Base-by-base conservation (phyloP, 2,329 filamentous ascomycete genomes). In the Calycina marina region DNA sequence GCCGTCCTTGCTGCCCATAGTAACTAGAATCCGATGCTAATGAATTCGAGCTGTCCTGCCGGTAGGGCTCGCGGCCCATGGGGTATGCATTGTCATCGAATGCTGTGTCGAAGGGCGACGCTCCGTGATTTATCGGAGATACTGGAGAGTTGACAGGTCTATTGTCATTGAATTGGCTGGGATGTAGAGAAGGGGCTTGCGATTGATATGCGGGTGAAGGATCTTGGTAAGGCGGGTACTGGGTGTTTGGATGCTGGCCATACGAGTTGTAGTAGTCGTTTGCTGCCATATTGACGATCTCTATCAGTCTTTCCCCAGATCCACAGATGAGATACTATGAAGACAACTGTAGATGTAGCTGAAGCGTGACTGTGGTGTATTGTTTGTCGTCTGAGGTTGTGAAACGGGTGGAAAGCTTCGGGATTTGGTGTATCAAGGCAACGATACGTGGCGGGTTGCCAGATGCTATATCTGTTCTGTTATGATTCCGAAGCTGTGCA, bases 11-110 rank as follows among this genome's bases (percentile, higher is more conserved):
- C 37, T 55, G 55, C 30, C 67, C 65, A 44, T 72, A 63, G 48
- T 79, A 76, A 37, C 62, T 55, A 13, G 69, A 67, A 44, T 77
- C 70, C 41, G 65, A 65, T 32, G 67, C 58, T 30, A 58, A 51
- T 25, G 51, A 51, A 33, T 37, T 48, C 42, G 45, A 55, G 43
- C 50, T 55, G 16, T 40, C 33, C 14, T 26, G 29, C 14, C 29
- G 35, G 53, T 50, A 40, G 30, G 37, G 31, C 37, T 34, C 27
- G 3, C 32, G 50, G 62, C 63, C 18, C 31, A 65, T 59, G 35
- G 72, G 70, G 49, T 80, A 78, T 36, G 66, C 63, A 55, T 74
- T 62, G 52, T 80, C 75, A 54, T 78, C 73, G 52, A 79, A 79
- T 35, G 74, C 69, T 29, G 67, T 69, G 34, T 72, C 69, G 50